Evolutionary conservation across 306 rosid genomes (phyloP), one percentile per base, ranked within the genome.

Genomic region (Castanospermum australe): DNA sequence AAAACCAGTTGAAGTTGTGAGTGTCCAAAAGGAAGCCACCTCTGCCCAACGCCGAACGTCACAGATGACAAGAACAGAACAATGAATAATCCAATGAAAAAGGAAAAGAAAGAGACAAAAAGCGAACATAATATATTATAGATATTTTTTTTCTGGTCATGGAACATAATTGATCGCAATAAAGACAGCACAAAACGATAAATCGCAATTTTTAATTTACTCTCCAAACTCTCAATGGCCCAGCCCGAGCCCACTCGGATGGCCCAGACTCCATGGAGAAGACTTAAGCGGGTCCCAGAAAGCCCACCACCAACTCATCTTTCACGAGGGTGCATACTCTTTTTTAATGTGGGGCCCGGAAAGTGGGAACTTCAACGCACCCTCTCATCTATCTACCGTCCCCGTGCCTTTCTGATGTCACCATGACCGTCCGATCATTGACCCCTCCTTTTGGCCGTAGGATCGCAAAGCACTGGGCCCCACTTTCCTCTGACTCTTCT

Each of bases 361-460:
- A 69, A 17, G 67, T 45, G 35, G n/a, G n/a, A n/a, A n/a, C n/a
- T n/a, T n/a, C n/a, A n/a, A n/a, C n/a, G n/a, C n/a, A n/a, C n/a
- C n/a, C n/a, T n/a, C n/a, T n/a, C n/a, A n/a, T n/a, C n/a, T n/a
- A n/a, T n/a, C n/a, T n/a, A n/a, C n/a, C n/a, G n/a, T n/a, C n/a
- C n/a, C n/a, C n/a, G n/a, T n/a, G n/a, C n/a, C n/a, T n/a, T 41
- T 9, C 14, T 3, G n/a, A 79, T n/a, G 15, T 22, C 41, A 21
- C 57, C 5, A 0, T 20, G 79, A 82, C 89, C 86, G 21, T 73
- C 4, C 0, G 78, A 87, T 88, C 3, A 47, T 4, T 10, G 10
- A 4, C 6, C 18, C 54, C 44, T 39, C 51, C 11, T 39, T 3
- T 59, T 0, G 52, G 73, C 94, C 92, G 89, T 88, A 63, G 0